Percentiles rank a stretch among this genome's conserved stretches.
phyloP scores from a whole-genome alignment of 106 monocot species.

The Phalaenopsis equestris region DNA sequence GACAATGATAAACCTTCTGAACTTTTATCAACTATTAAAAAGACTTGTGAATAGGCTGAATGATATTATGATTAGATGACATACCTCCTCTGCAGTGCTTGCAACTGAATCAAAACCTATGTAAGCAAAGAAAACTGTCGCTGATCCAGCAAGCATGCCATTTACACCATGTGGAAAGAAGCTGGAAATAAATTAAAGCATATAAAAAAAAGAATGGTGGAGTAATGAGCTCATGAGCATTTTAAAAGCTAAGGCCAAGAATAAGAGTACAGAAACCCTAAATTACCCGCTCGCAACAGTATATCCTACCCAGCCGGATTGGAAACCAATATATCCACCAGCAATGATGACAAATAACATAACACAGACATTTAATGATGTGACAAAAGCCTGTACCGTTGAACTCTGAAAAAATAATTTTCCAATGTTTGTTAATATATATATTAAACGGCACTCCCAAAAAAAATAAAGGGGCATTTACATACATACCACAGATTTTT shows the following conservation, averaged over 20 bases:
- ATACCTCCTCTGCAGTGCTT: conserved; percentile 96
- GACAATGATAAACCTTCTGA: neutral
- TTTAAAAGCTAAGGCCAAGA: neutral
- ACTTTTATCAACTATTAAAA: neutral
- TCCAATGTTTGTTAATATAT: neutral
- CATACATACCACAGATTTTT: no score
- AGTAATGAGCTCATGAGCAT: neutral
- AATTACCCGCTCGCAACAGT: conserved; percentile 59
- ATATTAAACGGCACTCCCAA: neutral
- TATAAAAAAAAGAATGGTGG: neutral
- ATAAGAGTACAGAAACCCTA: neutral
- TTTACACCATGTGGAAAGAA: conserved; percentile 90
- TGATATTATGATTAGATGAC: neutral
- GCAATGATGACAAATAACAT: conserved; percentile 87
- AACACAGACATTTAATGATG: conserved; percentile 71
- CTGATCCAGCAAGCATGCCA: conserved; percentile 93
- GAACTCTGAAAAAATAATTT: conserved; percentile 54
- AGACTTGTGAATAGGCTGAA: neutral
- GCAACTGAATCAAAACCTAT: conserved; percentile 98
- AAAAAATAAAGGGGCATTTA: neutral
- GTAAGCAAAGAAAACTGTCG: conserved; percentile 93
- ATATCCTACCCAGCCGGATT: conserved; percentile 94
- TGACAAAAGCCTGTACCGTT: conserved; percentile 62
- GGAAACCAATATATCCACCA: conserved; percentile 90
- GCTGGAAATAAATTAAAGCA: conserved; percentile 26